Percentiles rank a stretch among this genome's conserved stretches.
Conservation (phyloP, 2,329 filamentous ascomycete genomes). For the Beauveria brongniartii region DNA sequence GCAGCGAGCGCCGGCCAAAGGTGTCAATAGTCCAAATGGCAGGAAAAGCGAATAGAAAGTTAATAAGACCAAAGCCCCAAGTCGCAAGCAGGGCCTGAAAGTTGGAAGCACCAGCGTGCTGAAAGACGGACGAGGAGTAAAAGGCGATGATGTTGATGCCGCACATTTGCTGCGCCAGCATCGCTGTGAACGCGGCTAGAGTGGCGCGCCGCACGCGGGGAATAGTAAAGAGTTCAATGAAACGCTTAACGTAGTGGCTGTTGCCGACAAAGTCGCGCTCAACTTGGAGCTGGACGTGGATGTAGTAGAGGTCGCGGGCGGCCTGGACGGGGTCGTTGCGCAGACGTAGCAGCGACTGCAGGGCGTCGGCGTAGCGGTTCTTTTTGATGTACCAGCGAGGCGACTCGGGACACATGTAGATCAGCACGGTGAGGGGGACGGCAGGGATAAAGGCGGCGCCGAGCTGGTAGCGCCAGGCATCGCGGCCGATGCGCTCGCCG, state of each 20-base stretch:
- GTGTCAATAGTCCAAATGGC: constrained; percentile 53
- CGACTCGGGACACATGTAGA: constrained; percentile 60
- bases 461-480: constrained; percentile 55
- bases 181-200: constrained; percentile 68
- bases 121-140: constrained; percentile 59
- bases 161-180: constrained; percentile 71
- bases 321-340: constrained; percentile 49
- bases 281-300: constrained; percentile 55
- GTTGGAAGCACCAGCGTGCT: constrained; percentile 45
- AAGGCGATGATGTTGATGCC: constrained; percentile 68
- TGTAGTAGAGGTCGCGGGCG: constrained; percentile 55
- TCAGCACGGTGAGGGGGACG: constrained; percentile 47
- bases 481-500: constrained; percentile 23
- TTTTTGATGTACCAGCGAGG: constrained; percentile 63
- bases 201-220: constrained; percentile 64
- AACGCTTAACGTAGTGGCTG: constrained; percentile 52
- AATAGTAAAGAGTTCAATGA: constrained; percentile 59
- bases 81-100: constrained; percentile 52
- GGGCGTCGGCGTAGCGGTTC: constrained; percentile 51
- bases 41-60: constrained; percentile 50
- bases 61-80: constrained; percentile 50
- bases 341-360: constrained; percentile 43
- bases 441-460: constrained; percentile 56
- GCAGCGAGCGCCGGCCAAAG: constrained; percentile 44
- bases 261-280: constrained; percentile 43